These are phyloP conservation scores for Mycena leptocephala DNA, from an alignment of 768 basidiomycete species.

Conservation along the genomic window DNA sequence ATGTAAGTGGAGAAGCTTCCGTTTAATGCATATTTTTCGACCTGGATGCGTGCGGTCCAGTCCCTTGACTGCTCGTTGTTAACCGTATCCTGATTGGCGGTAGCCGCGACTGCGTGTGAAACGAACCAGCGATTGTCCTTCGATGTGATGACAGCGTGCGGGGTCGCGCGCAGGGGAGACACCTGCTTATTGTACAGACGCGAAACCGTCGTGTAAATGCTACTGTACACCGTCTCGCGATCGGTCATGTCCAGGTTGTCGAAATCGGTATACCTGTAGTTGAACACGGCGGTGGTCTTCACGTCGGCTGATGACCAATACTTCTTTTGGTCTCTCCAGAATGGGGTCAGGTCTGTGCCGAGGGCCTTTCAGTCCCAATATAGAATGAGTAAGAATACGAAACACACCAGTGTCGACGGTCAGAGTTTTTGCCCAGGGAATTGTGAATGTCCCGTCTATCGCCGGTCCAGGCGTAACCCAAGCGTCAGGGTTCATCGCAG, in stretches of 20 bases:
- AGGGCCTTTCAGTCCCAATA: not conserved
- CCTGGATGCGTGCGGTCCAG: constrained; percentile 60
- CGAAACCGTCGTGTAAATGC: constrained; percentile 54
- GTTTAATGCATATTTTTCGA: constrained; percentile 60
- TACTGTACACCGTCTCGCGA: constrained; percentile 42
- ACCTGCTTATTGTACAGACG: constrained; percentile 49
- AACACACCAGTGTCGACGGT: constrained; percentile 48
- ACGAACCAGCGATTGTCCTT: not conserved
- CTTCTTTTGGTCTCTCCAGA: constrained; percentile 55
- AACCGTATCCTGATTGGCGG: not conserved
- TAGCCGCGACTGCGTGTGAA: not conserved
- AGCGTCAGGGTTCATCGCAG: constrained; percentile 58
- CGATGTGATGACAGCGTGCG: not conserved
- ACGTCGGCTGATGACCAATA: constrained; percentile 59
- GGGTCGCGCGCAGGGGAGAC: not conserved
- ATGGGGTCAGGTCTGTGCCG: constrained; percentile 61
- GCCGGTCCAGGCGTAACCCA: constrained; percentile 53
- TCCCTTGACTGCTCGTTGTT: constrained; percentile 39
- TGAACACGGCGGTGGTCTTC: constrained; percentile 49
- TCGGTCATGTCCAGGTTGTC: constrained; percentile 53
- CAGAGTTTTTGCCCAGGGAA: constrained; percentile 38
- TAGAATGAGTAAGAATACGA: not conserved
- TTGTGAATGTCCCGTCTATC: constrained; percentile 49
- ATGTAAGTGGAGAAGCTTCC: constrained; percentile 50
- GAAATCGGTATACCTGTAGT: constrained; percentile 70